Evolutionary conservation across 108 stramenopile species (phyloP).

Genomic region (Pseudonitzschia delicatissima): DNA sequence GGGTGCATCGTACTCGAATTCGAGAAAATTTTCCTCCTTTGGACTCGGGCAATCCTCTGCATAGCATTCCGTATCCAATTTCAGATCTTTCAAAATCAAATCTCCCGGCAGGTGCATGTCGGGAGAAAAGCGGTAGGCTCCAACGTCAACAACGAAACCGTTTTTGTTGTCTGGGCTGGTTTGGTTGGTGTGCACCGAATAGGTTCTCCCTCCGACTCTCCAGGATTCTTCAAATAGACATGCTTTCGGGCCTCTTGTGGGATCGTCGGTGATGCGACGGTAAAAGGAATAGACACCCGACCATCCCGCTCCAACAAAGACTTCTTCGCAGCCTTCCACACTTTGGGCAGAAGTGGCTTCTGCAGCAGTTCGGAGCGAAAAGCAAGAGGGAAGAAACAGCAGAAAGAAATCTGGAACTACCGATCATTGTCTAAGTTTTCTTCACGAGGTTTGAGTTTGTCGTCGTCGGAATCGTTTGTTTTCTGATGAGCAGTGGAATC

Average conservation of each 20-base stretch:
- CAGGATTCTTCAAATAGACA: conserved; percentile 17
- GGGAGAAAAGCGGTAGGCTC: conserved; percentile 17
- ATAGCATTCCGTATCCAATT: conserved; percentile 12
- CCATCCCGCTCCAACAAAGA: conserved; percentile 19
- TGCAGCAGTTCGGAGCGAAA: no score
- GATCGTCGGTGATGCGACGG: conserved; percentile 7
- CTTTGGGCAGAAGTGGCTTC: no score
- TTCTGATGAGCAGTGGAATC: no score
- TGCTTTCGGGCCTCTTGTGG: not conserved
- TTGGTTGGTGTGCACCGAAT: conserved; percentile 5
- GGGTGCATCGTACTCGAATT: conserved; percentile 9
- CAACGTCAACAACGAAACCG: conserved; percentile 2
- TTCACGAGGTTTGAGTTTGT: no score
- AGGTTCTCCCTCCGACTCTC: conserved; percentile 15
- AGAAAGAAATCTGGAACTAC: no score
- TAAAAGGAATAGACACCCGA: conserved; percentile 15
- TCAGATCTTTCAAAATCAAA: conserved; percentile 12
- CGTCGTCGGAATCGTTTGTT: no score
- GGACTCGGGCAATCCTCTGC: conserved; percentile 7
- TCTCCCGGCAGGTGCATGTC: conserved; percentile 16
- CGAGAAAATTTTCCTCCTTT: not conserved
- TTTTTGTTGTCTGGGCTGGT: no score
- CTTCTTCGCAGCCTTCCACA: conserved; percentile 8
- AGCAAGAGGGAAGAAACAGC: no score
- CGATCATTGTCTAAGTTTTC: no score